A percentile compares a stretch with the other conserved stretches of the same genome.
These are phyloP conservation scores for Talaromyces sp. DNA, from an alignment of 2,329 filamentous ascomycete genomes.

Conservation along the genomic window DNA sequence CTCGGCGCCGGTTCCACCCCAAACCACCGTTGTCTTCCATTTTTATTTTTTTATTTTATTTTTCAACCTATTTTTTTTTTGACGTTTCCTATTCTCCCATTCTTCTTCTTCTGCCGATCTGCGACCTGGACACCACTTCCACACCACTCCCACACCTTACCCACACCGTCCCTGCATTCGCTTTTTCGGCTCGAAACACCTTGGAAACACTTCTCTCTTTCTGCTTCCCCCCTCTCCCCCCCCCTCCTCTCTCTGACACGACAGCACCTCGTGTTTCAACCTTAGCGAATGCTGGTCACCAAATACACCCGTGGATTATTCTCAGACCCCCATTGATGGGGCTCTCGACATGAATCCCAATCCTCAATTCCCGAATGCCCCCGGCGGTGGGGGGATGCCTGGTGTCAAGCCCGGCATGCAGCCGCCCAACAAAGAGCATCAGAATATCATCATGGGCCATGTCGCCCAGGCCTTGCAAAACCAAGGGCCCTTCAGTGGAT, in stretches of 20 bases:
- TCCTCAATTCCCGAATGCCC: conserved; percentile 38
- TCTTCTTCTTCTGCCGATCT: conserved; percentile 17
- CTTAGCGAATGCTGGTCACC: conserved; percentile 42
- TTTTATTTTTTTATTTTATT: conserved; percentile 6
- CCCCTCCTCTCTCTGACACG: background rate
- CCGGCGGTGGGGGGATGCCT: conserved; percentile 36
- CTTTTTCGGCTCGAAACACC: background rate
- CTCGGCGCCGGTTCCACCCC: conserved; percentile 26
- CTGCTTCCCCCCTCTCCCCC: background rate
- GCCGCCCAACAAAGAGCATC: conserved; percentile 37
- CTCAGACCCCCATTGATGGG: conserved; percentile 42
- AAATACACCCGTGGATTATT: conserved; percentile 36
- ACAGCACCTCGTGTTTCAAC: background rate
- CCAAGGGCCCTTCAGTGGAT: conserved; percentile 49
- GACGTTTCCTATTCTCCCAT: background rate
- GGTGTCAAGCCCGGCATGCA: conserved; percentile 39
- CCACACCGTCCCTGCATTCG: conserved; percentile 6
- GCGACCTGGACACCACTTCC: conserved; percentile 16
- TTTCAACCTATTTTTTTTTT: background rate
- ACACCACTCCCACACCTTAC: conserved; percentile 11
- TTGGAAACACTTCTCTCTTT: background rate
- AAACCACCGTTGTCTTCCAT: conserved; percentile 6
- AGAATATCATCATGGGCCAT: conserved; percentile 40
- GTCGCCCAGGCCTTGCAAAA: conserved; percentile 43
- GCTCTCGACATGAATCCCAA: conserved; percentile 47